Conservation (phyloP, 1,284 basidiomycete genomes). For the Xerocomus nothofagi region DNA sequence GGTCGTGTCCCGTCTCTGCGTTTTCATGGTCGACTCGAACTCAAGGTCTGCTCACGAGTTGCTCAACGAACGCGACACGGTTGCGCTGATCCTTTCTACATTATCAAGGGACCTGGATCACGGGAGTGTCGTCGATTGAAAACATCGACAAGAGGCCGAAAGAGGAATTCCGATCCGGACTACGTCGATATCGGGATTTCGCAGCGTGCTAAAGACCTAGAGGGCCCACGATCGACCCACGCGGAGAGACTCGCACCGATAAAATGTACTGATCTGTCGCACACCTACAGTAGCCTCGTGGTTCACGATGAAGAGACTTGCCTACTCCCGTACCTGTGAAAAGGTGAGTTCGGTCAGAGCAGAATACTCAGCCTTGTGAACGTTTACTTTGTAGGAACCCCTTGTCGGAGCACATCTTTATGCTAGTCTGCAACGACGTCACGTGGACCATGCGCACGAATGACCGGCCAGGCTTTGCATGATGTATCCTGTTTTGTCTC, state of each 20-base stretch:
- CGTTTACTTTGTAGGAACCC: too few species aligned
- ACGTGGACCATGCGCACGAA: not conserved
- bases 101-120: not conserved
- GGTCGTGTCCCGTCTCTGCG: not conserved
- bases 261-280: not conserved
- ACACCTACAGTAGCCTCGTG: conserved; percentile 3
- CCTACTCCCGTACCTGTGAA: conserved; percentile 10
- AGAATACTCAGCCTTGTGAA: too few species aligned
- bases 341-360: not conserved
- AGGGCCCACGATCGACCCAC: conserved; percentile 5
- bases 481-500: conserved; percentile 1
- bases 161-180: not conserved
- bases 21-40: not conserved
- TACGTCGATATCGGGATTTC: conserved; percentile 1
- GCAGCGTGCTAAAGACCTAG: conserved; percentile 1
- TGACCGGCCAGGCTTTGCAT: conserved; percentile 4
- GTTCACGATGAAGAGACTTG: conserved; percentile 3
- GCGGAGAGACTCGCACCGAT: not conserved
- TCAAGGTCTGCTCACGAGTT: conserved; percentile 3
- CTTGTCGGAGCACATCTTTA: too few species aligned
- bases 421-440: too few species aligned
- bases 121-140: not conserved
- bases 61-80: not conserved
- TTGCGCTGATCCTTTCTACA: not conserved
- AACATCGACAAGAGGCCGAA: not conserved